Conservation (phyloP, 1,284 basidiomycete species). For the Irpex sp. region DNA sequence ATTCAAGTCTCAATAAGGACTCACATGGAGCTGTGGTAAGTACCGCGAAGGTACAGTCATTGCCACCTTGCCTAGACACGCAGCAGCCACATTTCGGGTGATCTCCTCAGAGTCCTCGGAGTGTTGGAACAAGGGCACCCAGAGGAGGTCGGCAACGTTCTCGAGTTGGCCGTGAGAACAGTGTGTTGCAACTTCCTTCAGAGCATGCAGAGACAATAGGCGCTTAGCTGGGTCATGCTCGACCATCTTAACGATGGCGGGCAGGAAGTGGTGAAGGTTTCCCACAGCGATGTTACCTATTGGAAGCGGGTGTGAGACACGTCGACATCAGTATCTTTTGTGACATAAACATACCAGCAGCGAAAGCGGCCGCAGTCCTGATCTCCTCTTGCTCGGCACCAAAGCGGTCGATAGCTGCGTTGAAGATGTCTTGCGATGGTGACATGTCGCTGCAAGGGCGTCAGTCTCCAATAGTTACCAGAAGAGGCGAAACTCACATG, state of each 20-base stretch:
- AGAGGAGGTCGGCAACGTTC: slow-evolving; percentile 87
- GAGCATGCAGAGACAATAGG: slow-evolving; percentile 88
- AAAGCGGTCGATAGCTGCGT: slow-evolving; percentile 80
- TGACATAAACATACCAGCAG: slow-evolving; percentile 69
- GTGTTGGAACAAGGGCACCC: slow-evolving; percentile 91
- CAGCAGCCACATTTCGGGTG: slow-evolving; percentile 93
- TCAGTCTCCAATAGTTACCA: slow-evolving; percentile 3
- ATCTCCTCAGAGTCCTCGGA: slow-evolving; percentile 90
- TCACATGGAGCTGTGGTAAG: slow-evolving; percentile 90
- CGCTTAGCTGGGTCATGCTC: slow-evolving; percentile 83
- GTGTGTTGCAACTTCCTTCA: slow-evolving; percentile 97
- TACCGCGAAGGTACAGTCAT: slow-evolving; percentile 91
- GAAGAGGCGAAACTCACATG: slow-evolving; percentile 60
- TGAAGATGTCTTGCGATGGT: slow-evolving; percentile 80
- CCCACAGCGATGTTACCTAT: slow-evolving; percentile 95
- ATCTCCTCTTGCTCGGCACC: slow-evolving; percentile 84
- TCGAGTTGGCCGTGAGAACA: slow-evolving; percentile 87
- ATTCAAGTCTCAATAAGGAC: slow-evolving; percentile 28
- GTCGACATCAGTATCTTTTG: neutral
- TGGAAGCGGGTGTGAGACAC: slow-evolving; percentile 7
- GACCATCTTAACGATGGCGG: slow-evolving; percentile 86
- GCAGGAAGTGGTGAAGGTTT: slow-evolving; percentile 87
- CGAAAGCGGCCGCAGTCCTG: slow-evolving; percentile 90
- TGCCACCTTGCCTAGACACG: slow-evolving; percentile 95
- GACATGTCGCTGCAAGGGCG: slow-evolving; percentile 78